Percentiles rank a stretch among this genome's conserved stretches.
Conservation (phyloP, 208 protist genomes). For the Giardia duodenalis region DNA sequence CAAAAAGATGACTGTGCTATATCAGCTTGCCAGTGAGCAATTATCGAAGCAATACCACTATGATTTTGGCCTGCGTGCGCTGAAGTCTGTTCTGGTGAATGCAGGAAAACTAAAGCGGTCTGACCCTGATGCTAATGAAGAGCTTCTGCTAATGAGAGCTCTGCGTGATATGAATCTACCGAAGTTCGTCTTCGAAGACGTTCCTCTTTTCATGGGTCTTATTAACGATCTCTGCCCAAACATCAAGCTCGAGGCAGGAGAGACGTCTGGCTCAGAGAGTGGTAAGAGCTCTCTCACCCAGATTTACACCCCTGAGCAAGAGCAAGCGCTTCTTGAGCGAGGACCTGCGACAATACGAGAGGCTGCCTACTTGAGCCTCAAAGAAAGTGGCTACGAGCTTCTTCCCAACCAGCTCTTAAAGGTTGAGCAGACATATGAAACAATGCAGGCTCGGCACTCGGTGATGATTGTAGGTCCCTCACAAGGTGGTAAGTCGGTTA, state of each 20-base stretch:
- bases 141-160: conserved; percentile 87
- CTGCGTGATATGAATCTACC: conserved; percentile 95
- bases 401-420: conserved; percentile 80
- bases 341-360: conserved; percentile 54
- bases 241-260: conserved; percentile 53
- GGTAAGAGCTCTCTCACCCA: not conserved
- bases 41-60: conserved; percentile 95
- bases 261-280: not conserved
- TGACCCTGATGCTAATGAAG: conserved; percentile 33
- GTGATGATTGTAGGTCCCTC: conserved; percentile 92
- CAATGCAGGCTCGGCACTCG: conserved; percentile 88
- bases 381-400: conserved; percentile 58
- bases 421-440: conserved; percentile 93
- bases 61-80: conserved; percentile 88
- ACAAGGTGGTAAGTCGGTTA: conserved; percentile 85
- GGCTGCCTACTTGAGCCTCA: conserved; percentile 49
- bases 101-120: conserved; percentile 85
- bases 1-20: conserved; percentile 95
- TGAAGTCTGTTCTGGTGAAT: conserved; percentile 93
- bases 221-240: conserved; percentile 89
- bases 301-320: conserved; percentile 65
- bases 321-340: conserved; percentile 72
- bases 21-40: conserved; percentile 81
- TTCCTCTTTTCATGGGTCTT: conserved; percentile 87
- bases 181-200: conserved; percentile 96